Conservation (phyloP, 2,329 filamentous ascomycete genomes). For the Eutypa lata region DNA sequence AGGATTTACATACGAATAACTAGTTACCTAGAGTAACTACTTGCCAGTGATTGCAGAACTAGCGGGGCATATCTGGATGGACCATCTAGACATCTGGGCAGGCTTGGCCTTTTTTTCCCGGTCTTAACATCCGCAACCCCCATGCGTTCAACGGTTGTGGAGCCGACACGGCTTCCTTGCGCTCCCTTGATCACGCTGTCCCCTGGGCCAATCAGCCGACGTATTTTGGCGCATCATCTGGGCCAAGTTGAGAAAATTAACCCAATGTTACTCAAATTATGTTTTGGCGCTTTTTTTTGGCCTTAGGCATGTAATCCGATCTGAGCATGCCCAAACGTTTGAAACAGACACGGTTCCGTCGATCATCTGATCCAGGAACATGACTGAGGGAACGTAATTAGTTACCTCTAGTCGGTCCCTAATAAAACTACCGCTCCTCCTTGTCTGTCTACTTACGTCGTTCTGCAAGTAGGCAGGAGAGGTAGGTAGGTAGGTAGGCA, state of each 20-base stretch:
- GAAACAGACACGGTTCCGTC: no score
- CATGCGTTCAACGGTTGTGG: conserved; percentile 1
- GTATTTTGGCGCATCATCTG: background rate
- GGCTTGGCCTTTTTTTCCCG: background rate
- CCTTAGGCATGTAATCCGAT: no score
- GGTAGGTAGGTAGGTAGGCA: no score
- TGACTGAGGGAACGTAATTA: no score
- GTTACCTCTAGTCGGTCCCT: no score
- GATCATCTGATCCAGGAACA: no score
- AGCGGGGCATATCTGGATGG: background rate
- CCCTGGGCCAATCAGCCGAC: background rate
- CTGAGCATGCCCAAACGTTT: no score
- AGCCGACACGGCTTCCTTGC: background rate
- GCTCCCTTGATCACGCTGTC: background rate
- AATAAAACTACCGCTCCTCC: no score
- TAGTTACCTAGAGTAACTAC: background rate
- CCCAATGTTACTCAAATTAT: no score
- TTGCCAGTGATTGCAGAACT: background rate
- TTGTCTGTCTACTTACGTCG: background rate
- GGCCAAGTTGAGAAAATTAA: background rate
- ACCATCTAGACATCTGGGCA: background rate
- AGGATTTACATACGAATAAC: background rate
- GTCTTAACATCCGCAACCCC: background rate
- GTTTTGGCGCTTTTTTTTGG: no score
- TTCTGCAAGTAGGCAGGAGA: background rate